These are phyloP conservation scores for Coriolopsis trogii DNA, from an alignment of 1,284 basidiomycete genomes.

Conservation along the genomic window DNA sequence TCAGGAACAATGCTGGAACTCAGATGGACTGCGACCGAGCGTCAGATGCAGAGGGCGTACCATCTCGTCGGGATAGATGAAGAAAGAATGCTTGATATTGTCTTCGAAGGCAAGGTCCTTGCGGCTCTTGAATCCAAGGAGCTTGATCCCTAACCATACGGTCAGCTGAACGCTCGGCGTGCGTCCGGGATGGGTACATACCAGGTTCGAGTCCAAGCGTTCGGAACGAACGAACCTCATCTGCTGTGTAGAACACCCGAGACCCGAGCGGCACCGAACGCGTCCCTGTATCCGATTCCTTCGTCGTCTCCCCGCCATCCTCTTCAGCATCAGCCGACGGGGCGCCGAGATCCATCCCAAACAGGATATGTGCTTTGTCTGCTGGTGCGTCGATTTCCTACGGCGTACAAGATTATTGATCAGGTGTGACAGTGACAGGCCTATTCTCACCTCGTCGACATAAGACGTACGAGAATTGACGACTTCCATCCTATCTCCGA, in stretches of 20 bases:
- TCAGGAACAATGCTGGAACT: slow-evolving; percentile 6
- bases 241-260: slow-evolving; percentile 80
- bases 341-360: slow-evolving; percentile 61
- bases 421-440: too few relatives aligned
- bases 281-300: slow-evolving; percentile 25
- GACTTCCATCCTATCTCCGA: slow-evolving; percentile 77
- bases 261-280: slow-evolving; percentile 52
- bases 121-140: slow-evolving; percentile 91
- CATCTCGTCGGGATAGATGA: slow-evolving; percentile 92
- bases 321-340: slow-evolving; percentile 42
- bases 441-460: slow-evolving; percentile 75
- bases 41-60: slow-evolving; percentile 43
- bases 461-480: slow-evolving; percentile 72
- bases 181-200: slow-evolving; percentile 44
- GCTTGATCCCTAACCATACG: slow-evolving; percentile 59
- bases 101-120: slow-evolving; percentile 79
- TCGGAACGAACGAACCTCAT: slow-evolving; percentile 83
- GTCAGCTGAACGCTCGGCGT: slow-evolving; percentile 11
- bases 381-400: slow-evolving; percentile 61
- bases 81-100: slow-evolving; percentile 89
- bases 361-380: slow-evolving; percentile 59
- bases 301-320: slow-evolving; percentile 44
- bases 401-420: background rate
- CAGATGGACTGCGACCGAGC: background rate
- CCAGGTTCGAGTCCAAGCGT: slow-evolving; percentile 78